Evolutionary conservation across 2,329 filamentous ascomycete species (phyloP).

Genomic region (Aspergillus sp.): DNA sequence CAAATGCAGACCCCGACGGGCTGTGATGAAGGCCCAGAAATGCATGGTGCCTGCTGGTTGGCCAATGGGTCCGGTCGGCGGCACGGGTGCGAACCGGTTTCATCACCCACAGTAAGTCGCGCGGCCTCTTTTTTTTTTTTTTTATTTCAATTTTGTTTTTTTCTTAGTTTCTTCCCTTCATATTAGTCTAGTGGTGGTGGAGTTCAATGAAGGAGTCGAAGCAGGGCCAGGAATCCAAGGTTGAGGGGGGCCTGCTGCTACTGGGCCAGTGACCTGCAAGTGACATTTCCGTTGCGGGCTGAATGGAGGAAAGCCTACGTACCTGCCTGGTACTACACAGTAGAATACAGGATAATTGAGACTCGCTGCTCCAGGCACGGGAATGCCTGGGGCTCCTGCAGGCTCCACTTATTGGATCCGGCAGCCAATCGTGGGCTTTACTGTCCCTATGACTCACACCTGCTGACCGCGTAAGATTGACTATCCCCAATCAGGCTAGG

Average conservation of each 20-base stretch:
- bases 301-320: neutral
- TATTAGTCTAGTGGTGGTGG: slow-evolving; percentile 1
- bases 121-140: neutral
- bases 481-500: slow-evolving; percentile 17
- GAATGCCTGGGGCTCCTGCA: slow-evolving; percentile 19
- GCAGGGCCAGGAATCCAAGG: neutral
- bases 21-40: slow-evolving; percentile 5
- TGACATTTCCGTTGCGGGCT: neutral
- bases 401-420: neutral
- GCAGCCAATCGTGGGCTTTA: slow-evolving; percentile 29
- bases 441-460: slow-evolving; percentile 42
- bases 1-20: slow-evolving; percentile 19
- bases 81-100: slow-evolving; percentile 11
- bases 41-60: slow-evolving; percentile 8
- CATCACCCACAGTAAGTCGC: slow-evolving; percentile 4
- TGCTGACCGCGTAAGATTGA: slow-evolving; percentile 23
- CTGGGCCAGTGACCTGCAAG: neutral
- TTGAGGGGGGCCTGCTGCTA: neutral
- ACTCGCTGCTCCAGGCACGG: slow-evolving; percentile 8
- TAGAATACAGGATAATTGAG: neutral
- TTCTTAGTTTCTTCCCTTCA: no score
- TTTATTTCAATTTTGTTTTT: no score
- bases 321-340: neutral
- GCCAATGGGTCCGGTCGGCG: slow-evolving; percentile 14
- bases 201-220: neutral